phyloP scores from a whole-genome alignment of 768 basidiomycete species.

The Pisolithus tinctorius region DNA sequence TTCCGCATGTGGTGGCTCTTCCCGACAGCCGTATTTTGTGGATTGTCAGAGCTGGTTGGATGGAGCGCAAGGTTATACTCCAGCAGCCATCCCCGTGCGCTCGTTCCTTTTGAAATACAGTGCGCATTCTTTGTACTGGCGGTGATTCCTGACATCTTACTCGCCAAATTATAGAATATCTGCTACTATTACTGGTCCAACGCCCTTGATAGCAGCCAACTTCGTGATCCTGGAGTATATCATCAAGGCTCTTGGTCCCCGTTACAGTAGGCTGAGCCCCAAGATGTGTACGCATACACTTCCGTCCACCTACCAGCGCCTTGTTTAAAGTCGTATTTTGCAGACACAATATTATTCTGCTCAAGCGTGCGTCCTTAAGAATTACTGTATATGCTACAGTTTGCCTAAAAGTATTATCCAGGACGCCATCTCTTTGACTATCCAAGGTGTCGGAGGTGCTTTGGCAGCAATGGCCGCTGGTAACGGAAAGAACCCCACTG shows the following conservation, averaged over 20 bases:
- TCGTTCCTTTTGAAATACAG: constrained; percentile 38
- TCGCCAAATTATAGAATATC: constrained; percentile 32
- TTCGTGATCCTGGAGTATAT: constrained; percentile 51
- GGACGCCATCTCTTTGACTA: constrained; percentile 54
- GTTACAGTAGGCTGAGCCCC: constrained; percentile 42
- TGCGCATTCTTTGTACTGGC: constrained; percentile 12
- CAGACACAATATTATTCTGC: constrained; percentile 40
- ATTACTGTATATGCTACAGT: background rate
- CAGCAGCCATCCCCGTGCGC: constrained; percentile 13
- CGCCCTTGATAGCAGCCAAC: constrained; percentile 51
- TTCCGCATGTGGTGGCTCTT: constrained; percentile 47
- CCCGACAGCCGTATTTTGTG: constrained; percentile 41
- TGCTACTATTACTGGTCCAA: constrained; percentile 49
- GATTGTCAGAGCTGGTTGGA: constrained; percentile 43
- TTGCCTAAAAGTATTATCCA: constrained; percentile 2
- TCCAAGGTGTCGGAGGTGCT: constrained; percentile 62
- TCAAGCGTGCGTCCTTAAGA: constrained; percentile 22
- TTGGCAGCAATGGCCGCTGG: constrained; percentile 36
- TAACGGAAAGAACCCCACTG: constrained; percentile 17
- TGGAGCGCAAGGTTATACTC: constrained; percentile 53
- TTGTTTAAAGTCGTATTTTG: background rate
- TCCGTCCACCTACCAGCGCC: constrained; percentile 10
- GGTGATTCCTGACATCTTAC: background rate
- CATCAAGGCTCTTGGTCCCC: constrained; percentile 36
- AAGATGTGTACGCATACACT: constrained; percentile 27